Evolutionary conservation across 2,329 filamentous ascomycete species (phyloP).

Genomic region (Endoconidiophora polonica): DNA sequence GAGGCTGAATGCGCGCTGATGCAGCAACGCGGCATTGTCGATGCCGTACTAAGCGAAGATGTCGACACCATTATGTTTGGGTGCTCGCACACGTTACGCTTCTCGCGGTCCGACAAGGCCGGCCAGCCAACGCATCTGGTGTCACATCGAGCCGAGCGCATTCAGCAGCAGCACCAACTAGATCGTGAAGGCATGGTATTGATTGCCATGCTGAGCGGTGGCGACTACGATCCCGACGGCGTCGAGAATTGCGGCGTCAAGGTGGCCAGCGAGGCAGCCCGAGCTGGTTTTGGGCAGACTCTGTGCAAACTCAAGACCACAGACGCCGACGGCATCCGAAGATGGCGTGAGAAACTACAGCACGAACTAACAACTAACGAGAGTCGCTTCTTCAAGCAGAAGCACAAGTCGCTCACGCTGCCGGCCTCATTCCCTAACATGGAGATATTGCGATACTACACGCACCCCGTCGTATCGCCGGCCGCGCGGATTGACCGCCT

Average conservation of each 20-base stretch:
- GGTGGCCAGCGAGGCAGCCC: conserved; percentile 75
- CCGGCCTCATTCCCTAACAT: conserved; percentile 67
- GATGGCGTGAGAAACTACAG: conserved; percentile 56
- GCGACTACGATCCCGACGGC: conserved; percentile 81
- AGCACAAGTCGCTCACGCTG: conserved; percentile 56
- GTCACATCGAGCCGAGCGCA: conserved; percentile 35
- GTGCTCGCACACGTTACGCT: conserved; percentile 59
- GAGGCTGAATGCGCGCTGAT: conserved; percentile 89
- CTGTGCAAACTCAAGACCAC: conserved; percentile 48
- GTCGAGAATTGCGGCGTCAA: conserved; percentile 78
- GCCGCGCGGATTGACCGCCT: conserved; percentile 38
- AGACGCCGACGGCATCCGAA: conserved; percentile 40
- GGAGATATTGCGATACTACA: conserved; percentile 73
- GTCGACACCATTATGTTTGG: conserved; percentile 98
- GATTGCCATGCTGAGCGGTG: conserved; percentile 85
- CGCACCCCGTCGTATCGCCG: conserved; percentile 65
- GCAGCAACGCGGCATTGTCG: conserved; percentile 66
- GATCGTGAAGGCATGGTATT: conserved; percentile 83
- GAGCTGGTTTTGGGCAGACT: conserved; percentile 67
- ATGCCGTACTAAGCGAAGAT: conserved; percentile 90
- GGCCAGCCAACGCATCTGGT: conserved; percentile 62
- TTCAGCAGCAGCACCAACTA: conserved; percentile 40
- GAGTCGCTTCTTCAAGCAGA: conserved; percentile 60
- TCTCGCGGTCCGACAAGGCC: conserved; percentile 19
- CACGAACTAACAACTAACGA: conserved; percentile 74